Conservation (phyloP, 2,329 filamentous ascomycete genomes). For the Drechslerella coelobrocha region DNA sequence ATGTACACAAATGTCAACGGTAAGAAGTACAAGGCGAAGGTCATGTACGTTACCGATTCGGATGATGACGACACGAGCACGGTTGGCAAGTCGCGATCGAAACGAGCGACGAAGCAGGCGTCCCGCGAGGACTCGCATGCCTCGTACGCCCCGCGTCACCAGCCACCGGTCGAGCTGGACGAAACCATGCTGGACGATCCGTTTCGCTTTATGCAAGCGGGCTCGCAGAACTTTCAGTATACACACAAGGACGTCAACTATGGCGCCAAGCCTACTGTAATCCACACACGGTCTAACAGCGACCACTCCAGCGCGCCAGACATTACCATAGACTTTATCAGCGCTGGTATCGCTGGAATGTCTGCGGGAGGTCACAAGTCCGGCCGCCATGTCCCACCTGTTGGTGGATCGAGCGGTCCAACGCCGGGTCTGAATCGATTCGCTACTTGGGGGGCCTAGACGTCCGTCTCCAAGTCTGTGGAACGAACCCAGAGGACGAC, state of each 20-base stretch:
- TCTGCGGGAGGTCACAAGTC: slow-evolving; percentile 29
- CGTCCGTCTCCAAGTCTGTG: background rate
- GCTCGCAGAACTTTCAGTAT: slow-evolving; percentile 25
- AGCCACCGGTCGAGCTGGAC: slow-evolving; percentile 32
- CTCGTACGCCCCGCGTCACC: slow-evolving; percentile 29
- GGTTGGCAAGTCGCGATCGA: slow-evolving; percentile 32
- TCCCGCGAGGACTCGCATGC: slow-evolving; percentile 39
- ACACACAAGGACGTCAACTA: slow-evolving; percentile 46
- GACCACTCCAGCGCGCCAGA: slow-evolving; percentile 31
- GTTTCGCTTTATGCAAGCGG: slow-evolving; percentile 29
- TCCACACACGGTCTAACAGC: slow-evolving; percentile 33
- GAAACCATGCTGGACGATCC: slow-evolving; percentile 26
- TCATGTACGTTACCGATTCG: slow-evolving; percentile 41
- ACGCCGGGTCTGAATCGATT: slow-evolving; percentile 22
- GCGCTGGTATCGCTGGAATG: slow-evolving; percentile 23
- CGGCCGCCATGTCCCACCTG: slow-evolving; percentile 32
- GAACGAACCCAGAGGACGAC: background rate
- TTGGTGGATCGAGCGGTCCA: slow-evolving; percentile 24
- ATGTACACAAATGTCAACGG: slow-evolving; percentile 11
- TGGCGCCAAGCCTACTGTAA: slow-evolving; percentile 18
- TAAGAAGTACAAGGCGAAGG: slow-evolving; percentile 45
- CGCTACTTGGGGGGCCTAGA: slow-evolving; percentile 38
- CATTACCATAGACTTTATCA: slow-evolving; percentile 35
- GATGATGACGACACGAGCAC: slow-evolving; percentile 38
- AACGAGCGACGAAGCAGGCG: slow-evolving; percentile 34